Percentiles rank a stretch among this genome's conserved stretches.
Evolutionary conservation across 116 monocot species (phyloP).

Genomic region (Zostera marina): DNA sequence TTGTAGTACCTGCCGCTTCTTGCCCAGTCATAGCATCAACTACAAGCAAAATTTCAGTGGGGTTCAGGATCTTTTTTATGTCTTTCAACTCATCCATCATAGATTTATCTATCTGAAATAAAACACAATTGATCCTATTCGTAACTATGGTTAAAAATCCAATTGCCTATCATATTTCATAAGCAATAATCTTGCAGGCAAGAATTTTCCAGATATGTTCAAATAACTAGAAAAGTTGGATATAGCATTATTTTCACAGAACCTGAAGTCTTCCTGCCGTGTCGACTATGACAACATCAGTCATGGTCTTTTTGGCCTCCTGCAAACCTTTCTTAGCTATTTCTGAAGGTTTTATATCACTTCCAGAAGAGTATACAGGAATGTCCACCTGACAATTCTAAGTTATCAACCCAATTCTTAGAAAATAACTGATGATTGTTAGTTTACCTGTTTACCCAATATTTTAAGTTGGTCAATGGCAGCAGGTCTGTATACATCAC

Average conservation of each 20-base stretch:
- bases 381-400: slow-evolving; percentile 40
- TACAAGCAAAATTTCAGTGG: slow-evolving; percentile 86
- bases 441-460: slow-evolving; percentile 65
- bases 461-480: slow-evolving; percentile 85
- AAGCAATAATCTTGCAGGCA: background rate
- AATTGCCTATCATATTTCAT: background rate
- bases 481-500: slow-evolving; percentile 92
- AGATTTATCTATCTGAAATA: slow-evolving; percentile 70
- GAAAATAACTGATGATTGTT: background rate
- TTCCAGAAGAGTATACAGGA: slow-evolving; percentile 71
- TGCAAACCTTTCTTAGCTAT: slow-evolving; percentile 74
- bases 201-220: background rate
- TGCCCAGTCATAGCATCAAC: slow-evolving; percentile 99
- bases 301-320: slow-evolving; percentile 60
- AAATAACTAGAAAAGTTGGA: slow-evolving; percentile 2
- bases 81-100: slow-evolving; percentile 99
- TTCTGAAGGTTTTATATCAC: slow-evolving; percentile 56
- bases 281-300: slow-evolving; percentile 85
- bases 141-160: background rate
- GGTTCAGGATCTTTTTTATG: slow-evolving; percentile 59
- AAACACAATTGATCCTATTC: background rate
- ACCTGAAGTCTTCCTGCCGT: slow-evolving; percentile 98
- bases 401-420: background rate
- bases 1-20: slow-evolving; percentile 86
- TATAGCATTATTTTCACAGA: background rate